Base-by-base conservation (phyloP, 2,329 filamentous ascomycete genomes). In the Sarocladium kiliense region DNA sequence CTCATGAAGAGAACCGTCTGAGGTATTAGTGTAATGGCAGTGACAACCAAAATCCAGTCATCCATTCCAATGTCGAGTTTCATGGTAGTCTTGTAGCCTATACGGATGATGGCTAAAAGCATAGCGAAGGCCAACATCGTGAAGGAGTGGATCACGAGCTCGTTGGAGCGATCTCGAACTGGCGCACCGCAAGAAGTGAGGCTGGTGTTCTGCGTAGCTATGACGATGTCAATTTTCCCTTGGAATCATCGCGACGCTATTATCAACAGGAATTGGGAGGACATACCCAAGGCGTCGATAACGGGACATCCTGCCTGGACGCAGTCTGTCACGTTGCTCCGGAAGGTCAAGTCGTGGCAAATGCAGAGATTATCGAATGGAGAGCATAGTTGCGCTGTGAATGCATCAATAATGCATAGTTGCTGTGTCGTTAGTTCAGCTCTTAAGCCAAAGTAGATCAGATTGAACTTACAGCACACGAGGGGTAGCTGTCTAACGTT, bases 61-160 rank as follows among this genome's bases (percentile, higher is more conserved):
- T 73, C 71, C 14, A 70, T 55, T 3, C 61, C 68, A 9, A 74
- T 64, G 2, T 42, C 21, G 3, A 39, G 25, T 16, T 37, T 51
- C 16, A 63, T 58, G 11, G 71, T 64, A n/a, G 73, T 56, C 39
- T 64, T 68, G 49, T 66, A 67, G 3, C 59, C 58, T 5, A 75
- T 64, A 11, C 76, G 74, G n/a, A 71, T 57, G 4, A 68, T 55
- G 19, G 76, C 62, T 45, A 73, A 67, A 45, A 69, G 61, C 34
- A 63, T 68, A 4, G 70, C 67, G 19, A 74, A 63, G 11, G 66
- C 63, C 53, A 63, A 68, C 51, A 71, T 58, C 59, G 58, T 34
- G 58, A 62, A 57, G 58, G 66, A 61, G 2, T 70, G 62, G 14
- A 63, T 65, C 19, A 69, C 57, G 42, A 71, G 64, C 34, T 68